Conservation (phyloP, 2,329 filamentous ascomycete genomes). For the Albifimbria verrucaria region DNA sequence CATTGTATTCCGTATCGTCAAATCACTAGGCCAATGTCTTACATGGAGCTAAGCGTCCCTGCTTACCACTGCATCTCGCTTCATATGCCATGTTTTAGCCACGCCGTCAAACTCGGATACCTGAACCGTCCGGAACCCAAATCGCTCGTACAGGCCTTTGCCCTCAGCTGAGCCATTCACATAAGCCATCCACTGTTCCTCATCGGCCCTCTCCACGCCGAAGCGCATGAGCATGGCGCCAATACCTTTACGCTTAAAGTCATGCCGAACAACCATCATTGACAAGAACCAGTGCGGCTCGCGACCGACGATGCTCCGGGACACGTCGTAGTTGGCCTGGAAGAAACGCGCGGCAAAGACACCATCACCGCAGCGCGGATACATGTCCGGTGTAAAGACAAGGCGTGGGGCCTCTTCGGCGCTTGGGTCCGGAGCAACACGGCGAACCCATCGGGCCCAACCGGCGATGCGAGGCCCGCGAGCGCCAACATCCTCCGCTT, state of each 20-base stretch:
- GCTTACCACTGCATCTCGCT: constrained; percentile 13
- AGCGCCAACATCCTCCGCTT: background rate
- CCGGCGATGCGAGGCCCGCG: constrained; percentile 20
- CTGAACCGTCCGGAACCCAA: constrained; percentile 22
- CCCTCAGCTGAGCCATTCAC: constrained; percentile 24
- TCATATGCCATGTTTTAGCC: constrained; percentile 26
- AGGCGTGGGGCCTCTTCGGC: constrained; percentile 4
- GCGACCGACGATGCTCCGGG: constrained; percentile 19
- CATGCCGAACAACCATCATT: constrained; percentile 26
- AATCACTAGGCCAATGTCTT: too few species aligned
- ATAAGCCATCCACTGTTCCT: constrained; percentile 23
- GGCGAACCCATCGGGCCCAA: constrained; percentile 32
- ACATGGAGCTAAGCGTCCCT: background rate
- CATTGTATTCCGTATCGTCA: too few species aligned
- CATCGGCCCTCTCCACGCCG: constrained; percentile 25
- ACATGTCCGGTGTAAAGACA: constrained; percentile 20
- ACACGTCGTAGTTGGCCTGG: constrained; percentile 21
- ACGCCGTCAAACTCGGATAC: constrained; percentile 15
- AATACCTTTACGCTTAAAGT: constrained; percentile 27
- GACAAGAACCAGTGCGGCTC: constrained; percentile 30
- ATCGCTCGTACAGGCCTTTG: constrained; percentile 22
- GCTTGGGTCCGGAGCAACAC: constrained; percentile 10
- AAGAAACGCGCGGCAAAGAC: constrained; percentile 39
- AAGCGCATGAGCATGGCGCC: constrained; percentile 28
- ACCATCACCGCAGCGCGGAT: constrained; percentile 21